Base-by-base conservation (phyloP, 2,329 filamentous ascomycete species). In the Capronia epimyces region DNA sequence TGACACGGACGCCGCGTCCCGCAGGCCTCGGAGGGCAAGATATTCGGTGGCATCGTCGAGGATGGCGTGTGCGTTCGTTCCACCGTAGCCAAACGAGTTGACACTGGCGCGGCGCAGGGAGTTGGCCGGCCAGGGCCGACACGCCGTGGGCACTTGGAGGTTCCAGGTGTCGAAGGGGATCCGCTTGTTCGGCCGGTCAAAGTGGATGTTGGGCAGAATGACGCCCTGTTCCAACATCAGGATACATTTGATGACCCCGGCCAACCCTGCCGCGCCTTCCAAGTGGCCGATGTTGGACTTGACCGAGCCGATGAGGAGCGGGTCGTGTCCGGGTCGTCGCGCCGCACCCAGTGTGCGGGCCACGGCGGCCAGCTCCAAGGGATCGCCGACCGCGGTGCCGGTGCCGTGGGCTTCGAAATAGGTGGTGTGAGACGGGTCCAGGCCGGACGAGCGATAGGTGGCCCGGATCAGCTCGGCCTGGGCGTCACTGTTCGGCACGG, bases 381-480 rank as follows among this genome's bases (percentile, higher is more conserved):
- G n/a, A n/a, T n/a, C n/a, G n/a, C n/a, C n/a, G n/a, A n/a, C n/a
- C n/a, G n/a, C n/a, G n/a, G 21, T 68, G 68, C 37, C 74, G 69
- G 18, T 74, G 7, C 39, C 39, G 16, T 25, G 39, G n/a, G 16
- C 39, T 25, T 42, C 39, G 13, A 42, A 15, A 25, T 24, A 42
- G 7, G 39, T 15, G 7, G 39, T 42, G 12, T 42, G 20, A n/a
- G 20, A 3, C 12, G 13, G 9, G 3, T 7, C 7, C 22, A 75
- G 61, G 1, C 70, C 69, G 8, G 70, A 68, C 24, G 60, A 60
- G 1, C 50, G 45, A 55, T 75, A 75, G 0, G 67, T 68, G 1
- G 62, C 53, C 3, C 60, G 53, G 47, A 76, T 75, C 3, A 74
- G 61, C 3, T 61, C 53, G 5, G 64, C 52, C 15, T 55, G 52